Evolutionary conservation across 305 asterid genomes (phyloP), one percentile per base, ranked within the genome.

Genomic region (Caryopteris hybrid): DNA sequence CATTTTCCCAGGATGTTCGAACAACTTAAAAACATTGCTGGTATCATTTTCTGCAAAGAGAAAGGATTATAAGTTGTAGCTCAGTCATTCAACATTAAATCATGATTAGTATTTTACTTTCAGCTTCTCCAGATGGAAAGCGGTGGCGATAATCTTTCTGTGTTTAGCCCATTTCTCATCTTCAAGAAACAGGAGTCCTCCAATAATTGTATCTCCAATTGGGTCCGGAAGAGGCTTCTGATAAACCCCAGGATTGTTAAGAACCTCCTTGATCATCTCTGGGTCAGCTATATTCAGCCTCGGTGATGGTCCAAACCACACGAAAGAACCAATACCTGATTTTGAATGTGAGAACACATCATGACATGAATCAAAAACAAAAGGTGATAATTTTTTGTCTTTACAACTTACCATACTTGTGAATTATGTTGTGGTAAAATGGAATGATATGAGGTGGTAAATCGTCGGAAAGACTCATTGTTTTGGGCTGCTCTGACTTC

Each of bases 281-380:
- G 88, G 81, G 31, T 82, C 81, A 3, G 51, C 16, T 13, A 79
- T 42, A 42, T 73, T 47, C 53, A 82, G 5, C 16, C 79, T 75
- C 3, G 87, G 84, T 1, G 43, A 61, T 29, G 84, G 78, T n/a
- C 88, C 82, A 10, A 68, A 43, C 88, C 88, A 80, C 3, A 72
- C 12, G 25, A 76, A 84, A 3, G 80, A 79, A 12, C 68, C 58
- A 31, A 61, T n/a, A n/a, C 88, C 86, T 83, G 68, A 27, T 2
- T n/a, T n/a, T n/a, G n/a, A n/a, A n/a, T n/a, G n/a, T n/a, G n/a
- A n/a, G n/a, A n/a, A n/a, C n/a, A n/a, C n/a, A n/a, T n/a, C n/a
- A n/a, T n/a, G n/a, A n/a, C n/a, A n/a, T n/a, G n/a, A n/a, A n/a
- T n/a, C n/a, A n/a, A n/a, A n/a, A n/a, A n/a, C n/a, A n/a, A 20